Percentiles rank a stretch among this genome's conserved stretches.
Conservation (phyloP, 345 rosid genomes). For the Schrenkiella parvula region DNA sequence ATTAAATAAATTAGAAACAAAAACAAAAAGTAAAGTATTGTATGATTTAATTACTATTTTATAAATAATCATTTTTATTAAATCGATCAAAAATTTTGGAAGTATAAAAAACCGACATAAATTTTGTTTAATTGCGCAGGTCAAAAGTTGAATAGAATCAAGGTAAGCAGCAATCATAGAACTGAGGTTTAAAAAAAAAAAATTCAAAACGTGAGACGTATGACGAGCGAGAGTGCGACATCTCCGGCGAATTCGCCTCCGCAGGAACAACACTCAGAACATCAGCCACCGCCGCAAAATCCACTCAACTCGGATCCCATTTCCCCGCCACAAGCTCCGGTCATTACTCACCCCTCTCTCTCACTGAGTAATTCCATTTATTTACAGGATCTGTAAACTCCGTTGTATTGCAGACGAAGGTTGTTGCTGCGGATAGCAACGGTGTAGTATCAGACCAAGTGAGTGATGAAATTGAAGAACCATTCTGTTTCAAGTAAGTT, state of each 20-base stretch:
- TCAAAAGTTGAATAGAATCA: neutral
- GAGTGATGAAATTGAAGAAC: neutral
- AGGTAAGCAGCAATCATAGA: neutral
- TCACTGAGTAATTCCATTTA: neutral
- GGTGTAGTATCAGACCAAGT: neutral
- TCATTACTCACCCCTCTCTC: neutral
- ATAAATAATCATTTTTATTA: no score
- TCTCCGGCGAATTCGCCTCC: conserved; percentile 25
- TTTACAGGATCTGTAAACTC: conserved; percentile 6
- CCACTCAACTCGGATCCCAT: neutral
- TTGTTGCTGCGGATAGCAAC: neutral
- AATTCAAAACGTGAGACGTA: neutral
- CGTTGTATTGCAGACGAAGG: neutral
- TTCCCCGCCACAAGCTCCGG: neutral
- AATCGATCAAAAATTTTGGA: no score
- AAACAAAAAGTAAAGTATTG: no score
- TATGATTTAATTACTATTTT: no score
- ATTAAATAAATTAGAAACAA: no score
- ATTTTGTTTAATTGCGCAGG: no score
- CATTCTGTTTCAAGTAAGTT: conserved; percentile 15
- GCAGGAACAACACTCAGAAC: neutral
- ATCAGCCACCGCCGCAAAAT: neutral
- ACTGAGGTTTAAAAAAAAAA: no score
- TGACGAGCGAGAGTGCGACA: conserved; percentile 10
- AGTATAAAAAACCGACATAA: no score